A percentile compares a stretch with the other conserved stretches of the same genome.
Evolutionary conservation across 345 rosid species (phyloP).

Genomic region (Linum trigynum): DNA sequence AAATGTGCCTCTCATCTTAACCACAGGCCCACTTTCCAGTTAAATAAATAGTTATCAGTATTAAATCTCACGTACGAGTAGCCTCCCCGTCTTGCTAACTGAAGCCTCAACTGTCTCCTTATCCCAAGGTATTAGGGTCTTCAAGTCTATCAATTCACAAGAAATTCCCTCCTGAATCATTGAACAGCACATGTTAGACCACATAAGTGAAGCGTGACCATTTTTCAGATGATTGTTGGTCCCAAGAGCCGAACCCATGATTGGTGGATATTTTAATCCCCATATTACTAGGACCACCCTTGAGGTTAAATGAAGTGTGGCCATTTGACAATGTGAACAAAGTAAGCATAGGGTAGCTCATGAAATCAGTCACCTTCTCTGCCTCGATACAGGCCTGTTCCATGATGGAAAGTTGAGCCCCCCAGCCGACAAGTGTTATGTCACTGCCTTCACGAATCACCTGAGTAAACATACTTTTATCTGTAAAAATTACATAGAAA

Average conservation of each 20-base stretch:
- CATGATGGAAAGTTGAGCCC: slow-evolving; percentile 82
- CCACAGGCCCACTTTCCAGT: background rate
- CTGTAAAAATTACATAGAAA: slow-evolving; percentile 9
- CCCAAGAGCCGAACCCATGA: no score
- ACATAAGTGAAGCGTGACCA: no score
- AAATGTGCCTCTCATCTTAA: background rate
- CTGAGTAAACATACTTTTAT: slow-evolving; percentile 22
- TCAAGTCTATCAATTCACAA: slow-evolving; percentile 79
- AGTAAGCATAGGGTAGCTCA: background rate
- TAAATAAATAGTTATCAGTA: background rate
- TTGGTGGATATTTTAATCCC: no score
- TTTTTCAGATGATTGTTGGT: no score
- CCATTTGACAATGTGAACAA: background rate
- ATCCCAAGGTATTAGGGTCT: slow-evolving; percentile 84
- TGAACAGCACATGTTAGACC: no score
- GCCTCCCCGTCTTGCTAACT: slow-evolving; percentile 75
- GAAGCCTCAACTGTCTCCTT: slow-evolving; percentile 83
- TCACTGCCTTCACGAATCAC: slow-evolving; percentile 78
- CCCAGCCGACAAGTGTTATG: slow-evolving; percentile 92
- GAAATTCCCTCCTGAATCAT: slow-evolving; percentile 72
- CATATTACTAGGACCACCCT: no score
- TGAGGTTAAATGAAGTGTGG: no score
- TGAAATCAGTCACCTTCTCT: slow-evolving; percentile 36
- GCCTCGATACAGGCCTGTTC: slow-evolving; percentile 80
- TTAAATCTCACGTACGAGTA: slow-evolving; percentile 43